Evolutionary conservation across 2,329 filamentous ascomycete species (phyloP).

Genomic region (Cladobotryum mycophilum): DNA sequence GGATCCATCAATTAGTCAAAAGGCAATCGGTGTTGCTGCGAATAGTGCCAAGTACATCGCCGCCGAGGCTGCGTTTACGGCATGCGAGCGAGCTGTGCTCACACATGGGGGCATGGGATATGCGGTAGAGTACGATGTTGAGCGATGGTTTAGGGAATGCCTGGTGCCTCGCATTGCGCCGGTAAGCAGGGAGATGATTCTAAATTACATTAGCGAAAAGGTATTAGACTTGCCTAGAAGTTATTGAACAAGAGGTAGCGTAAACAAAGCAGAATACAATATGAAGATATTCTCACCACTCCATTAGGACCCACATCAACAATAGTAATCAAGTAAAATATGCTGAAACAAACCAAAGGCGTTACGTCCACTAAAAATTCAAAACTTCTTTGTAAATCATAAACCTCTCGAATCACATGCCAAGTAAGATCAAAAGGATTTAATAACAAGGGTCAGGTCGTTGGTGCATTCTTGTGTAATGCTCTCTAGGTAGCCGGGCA

Average conservation of each 20-base stretch:
- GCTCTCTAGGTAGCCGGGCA: background rate
- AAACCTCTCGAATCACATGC: too few species aligned
- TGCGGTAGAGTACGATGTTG: conserved; percentile 58
- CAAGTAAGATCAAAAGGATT: too few species aligned
- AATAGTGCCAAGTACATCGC: conserved; percentile 68
- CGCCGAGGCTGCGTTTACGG: conserved; percentile 56
- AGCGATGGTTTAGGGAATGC: conserved; percentile 59
- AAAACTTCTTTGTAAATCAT: too few species aligned
- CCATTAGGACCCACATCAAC: too few species aligned
- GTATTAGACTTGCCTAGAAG: conserved; percentile 61
- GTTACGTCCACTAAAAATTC: too few species aligned
- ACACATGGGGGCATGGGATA: conserved; percentile 61
- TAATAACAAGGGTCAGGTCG: background rate
- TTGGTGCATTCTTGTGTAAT: background rate
- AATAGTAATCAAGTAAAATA: too few species aligned
- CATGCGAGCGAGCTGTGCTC: conserved; percentile 55
- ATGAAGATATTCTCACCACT: too few species aligned
- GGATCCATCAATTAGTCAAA: conserved; percentile 45
- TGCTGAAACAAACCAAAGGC: too few species aligned
- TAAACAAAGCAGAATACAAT: too few species aligned
- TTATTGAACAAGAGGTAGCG: conserved; percentile 39
- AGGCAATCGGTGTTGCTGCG: conserved; percentile 56
- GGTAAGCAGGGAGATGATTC: conserved; percentile 65
- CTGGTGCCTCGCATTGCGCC: conserved; percentile 60
- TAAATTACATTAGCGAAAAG: conserved; percentile 67